Base-by-base conservation (phyloP, 371 early-diverging fungal genomes). In the Mortierella sp. region DNA sequence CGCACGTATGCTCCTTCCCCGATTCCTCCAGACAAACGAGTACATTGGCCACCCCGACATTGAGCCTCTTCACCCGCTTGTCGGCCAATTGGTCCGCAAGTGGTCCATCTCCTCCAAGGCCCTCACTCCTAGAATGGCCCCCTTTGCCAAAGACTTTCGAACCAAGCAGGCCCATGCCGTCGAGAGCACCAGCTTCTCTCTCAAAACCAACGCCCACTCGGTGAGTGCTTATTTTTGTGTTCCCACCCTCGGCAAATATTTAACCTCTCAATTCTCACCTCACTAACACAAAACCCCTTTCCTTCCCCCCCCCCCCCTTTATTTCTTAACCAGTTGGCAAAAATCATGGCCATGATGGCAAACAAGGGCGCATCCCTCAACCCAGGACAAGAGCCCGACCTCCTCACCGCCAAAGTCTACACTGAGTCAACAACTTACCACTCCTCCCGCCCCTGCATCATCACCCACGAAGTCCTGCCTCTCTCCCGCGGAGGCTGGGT, bases 331-430 rank as follows among this genome's bases (percentile, higher is more conserved):
- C 48, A 92, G 92, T 85, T 94, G 44, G 95, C 92, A 14, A 91
- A 90, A 70, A 77, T 95, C 11, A 93, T 90, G 32, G 91, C 94
- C 24, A 88, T 94, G 79, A 90, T 95, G 92, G 93, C 93, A n/a
- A 94, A 94, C 78, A 78, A 88, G 12, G 95, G 95, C 18, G 76
- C 88, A 27, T 88, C 93, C 0, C 76, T 92, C 29, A 87, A 87
- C 63, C 80, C 80, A 16, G 89, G 85, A 10, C 54, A 80, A 3
- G 92, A 91, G 71, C 91, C 91, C 2, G 81, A 88, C 43, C 77
- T 92, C 21, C 63, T 91, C 4, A 72, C 84, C 41, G 63, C 32
- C 7, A 65, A 81, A n/a, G 86, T 81, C 38, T 89, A 81, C 43
- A 68, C 80, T 2, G 49, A 83, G 1, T 87, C 88, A 2, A 84